phyloP scores from a whole-genome alignment of 768 basidiomycete species.

The Atractiella rhizophila region DNA sequence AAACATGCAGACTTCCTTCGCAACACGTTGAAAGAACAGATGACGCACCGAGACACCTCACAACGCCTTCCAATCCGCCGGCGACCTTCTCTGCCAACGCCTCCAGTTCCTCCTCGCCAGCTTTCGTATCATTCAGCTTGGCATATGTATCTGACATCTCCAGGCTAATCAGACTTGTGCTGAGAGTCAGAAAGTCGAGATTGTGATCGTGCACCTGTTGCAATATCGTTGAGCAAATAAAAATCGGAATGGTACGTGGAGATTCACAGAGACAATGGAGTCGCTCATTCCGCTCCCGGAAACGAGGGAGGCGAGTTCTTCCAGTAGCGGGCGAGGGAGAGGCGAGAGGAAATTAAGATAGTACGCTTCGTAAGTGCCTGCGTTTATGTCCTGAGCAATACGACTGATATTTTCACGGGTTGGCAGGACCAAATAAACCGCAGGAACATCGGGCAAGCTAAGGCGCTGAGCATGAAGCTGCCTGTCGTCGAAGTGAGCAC shows the following conservation, averaged over 20 bases:
- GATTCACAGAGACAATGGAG: conserved; percentile 13
- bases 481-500: conserved; percentile 24
- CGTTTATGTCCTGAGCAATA: conserved; percentile 60
- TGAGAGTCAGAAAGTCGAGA: conserved; percentile 81
- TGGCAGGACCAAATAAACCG: conserved; percentile 85
- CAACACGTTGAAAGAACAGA: background rate
- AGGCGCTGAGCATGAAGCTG: conserved; percentile 77
- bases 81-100: conserved; percentile 78
- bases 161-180: conserved; percentile 55
- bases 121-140: conserved; percentile 69
- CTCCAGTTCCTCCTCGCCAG: conserved; percentile 73
- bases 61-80: conserved; percentile 65
- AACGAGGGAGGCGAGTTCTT: conserved; percentile 73
- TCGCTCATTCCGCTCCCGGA: conserved; percentile 62
- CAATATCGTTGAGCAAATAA: conserved; percentile 15
- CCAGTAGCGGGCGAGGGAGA: conserved; percentile 58
- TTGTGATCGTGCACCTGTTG: conserved; percentile 83
- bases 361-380: conserved; percentile 69
- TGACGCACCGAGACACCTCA: conserved; percentile 53
- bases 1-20: no score
- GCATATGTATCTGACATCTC: no score
- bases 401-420: conserved; percentile 60
- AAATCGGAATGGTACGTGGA: no score
- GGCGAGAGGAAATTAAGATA: conserved; percentile 90
- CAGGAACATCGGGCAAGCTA: conserved; percentile 76